phyloP scores from a whole-genome alignment of 345 rosid genomes.

The Eucalyptus pauciflora region DNA sequence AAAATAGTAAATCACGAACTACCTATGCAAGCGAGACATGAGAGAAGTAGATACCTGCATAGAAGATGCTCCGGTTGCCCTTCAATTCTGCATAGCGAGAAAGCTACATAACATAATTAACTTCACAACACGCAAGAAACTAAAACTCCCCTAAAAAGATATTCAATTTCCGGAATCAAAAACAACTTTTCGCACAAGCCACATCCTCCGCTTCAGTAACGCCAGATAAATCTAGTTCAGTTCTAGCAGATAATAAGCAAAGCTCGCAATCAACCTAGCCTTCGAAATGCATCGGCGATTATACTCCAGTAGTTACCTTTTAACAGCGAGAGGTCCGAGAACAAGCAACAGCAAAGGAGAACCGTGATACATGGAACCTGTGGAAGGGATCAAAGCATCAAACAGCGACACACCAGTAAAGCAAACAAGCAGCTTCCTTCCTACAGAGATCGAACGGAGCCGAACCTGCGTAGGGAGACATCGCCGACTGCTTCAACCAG shows the following conservation, averaged over 20 bases:
- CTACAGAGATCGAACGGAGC: neutral
- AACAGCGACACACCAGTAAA: neutral
- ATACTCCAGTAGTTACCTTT: constrained; percentile 25
- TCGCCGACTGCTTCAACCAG: constrained; percentile 85
- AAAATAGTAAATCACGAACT: neutral
- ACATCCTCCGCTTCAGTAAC: neutral
- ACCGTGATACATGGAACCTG: constrained; percentile 98
- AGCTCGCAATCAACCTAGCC: neutral
- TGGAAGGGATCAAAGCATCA: neutral
- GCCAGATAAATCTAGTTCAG: neutral
- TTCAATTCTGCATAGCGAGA: constrained; percentile 44
- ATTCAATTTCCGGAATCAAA: neutral
- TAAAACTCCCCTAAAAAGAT: neutral
- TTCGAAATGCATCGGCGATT: neutral
- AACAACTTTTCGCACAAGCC: neutral
- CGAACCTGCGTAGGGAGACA: constrained; percentile 88
- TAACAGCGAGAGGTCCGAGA: constrained; percentile 73
- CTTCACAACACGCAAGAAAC: neutral
- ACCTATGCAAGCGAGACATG: neutral
- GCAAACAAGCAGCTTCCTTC: neutral
- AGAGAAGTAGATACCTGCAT: constrained; percentile 39
- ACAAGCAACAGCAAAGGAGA: constrained; percentile 75
- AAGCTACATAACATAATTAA: neutral
- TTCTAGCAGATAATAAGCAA: neutral
- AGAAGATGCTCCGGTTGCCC: constrained; percentile 66